Evolutionary conservation across 495 filamentous ascomycete species (phyloP), one percentile per base, ranked within the genome.

Genomic region (Evansstolkia leycettana): DNA sequence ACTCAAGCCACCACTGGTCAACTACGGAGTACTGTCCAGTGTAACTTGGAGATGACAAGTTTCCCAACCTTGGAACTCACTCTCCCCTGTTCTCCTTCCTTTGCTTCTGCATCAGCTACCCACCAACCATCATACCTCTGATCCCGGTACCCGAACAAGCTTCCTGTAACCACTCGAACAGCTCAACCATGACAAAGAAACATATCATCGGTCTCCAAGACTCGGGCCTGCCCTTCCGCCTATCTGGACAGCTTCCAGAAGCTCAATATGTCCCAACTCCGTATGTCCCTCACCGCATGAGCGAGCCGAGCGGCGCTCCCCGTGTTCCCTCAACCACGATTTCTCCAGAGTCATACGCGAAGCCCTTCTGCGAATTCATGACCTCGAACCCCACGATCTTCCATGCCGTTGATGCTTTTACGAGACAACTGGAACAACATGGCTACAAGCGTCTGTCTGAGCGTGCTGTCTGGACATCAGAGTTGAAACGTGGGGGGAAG

Each of bases 361-460:
- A 85, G 52, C 84, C 88, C 0, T 98, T 92, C 64, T 73, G 78
- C 50, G 74, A 84, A 17, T 98, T 94, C 52, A 76, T 95, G 65
- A 82, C 78, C 40, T 62, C 78, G 17, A 93, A 94, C 52, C 89
- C 90, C 0, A 98, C 90, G 6, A 76, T 93, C 28, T 98, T 89
- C 53, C 90, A 98, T 48, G 75, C 83, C 8, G 83, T 93, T 17
- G 68, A 70, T 38, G 71, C 80, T 42, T 83, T 92, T 50, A 73
- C 77, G 41, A 65, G 74, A 44, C 71, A 83, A 41, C 73, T 94
- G 32, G 62, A 73, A 41, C 66, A 67, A 16, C 60, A 73, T 17
- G 88, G 84, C 27, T 98, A 82, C 60, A 70, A 61, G 40, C 75
- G 77, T 65, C 76, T 98, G 12, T 79, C 76, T 6, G 80, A 87